Evolutionary conservation across 768 basidiomycete genomes (phyloP).

Genomic region (Tulasnella sp.): DNA sequence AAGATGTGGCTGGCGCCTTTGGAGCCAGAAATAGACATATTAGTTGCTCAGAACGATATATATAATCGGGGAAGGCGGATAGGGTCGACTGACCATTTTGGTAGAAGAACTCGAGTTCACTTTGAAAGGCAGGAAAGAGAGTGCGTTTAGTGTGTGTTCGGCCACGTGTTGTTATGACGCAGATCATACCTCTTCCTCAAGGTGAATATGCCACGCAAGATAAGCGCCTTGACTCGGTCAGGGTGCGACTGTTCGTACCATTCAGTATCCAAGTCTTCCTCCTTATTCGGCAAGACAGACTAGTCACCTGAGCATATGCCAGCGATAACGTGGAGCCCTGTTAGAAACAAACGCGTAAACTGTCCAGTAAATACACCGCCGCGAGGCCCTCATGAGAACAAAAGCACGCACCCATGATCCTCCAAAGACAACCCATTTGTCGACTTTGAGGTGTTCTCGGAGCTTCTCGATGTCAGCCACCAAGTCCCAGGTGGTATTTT

Average conservation of each 20-base stretch:
- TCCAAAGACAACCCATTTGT: conserved; percentile 92
- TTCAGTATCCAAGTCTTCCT: not conserved
- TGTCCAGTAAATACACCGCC: not conserved
- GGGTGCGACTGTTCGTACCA: conserved; percentile 75
- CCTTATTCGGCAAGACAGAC: no score
- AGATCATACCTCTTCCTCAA: conserved; percentile 54
- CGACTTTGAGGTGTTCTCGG: conserved; percentile 60
- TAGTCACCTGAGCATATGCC: conserved; percentile 66
- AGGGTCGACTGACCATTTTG: conserved; percentile 73
- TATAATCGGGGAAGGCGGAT: no score
- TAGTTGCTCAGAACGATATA: no score
- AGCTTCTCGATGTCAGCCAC: conserved; percentile 83
- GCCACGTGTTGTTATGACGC: not conserved
- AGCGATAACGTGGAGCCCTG: conserved; percentile 78
- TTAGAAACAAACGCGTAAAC: conserved; percentile 22
- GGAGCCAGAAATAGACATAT: no score
- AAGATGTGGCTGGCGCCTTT: conserved; percentile 32
- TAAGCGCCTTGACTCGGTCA: conserved; percentile 64
- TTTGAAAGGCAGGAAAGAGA: conserved; percentile 14
- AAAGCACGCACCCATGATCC: conserved; percentile 68
- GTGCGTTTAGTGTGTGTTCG: not conserved
- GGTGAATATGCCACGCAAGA: conserved; percentile 79
- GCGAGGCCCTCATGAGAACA: no score
- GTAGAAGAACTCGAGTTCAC: conserved; percentile 88
- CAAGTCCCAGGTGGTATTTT: conserved; percentile 92